Conservation (phyloP, 257 asterid genomes). For the Mentha longifolia region DNA sequence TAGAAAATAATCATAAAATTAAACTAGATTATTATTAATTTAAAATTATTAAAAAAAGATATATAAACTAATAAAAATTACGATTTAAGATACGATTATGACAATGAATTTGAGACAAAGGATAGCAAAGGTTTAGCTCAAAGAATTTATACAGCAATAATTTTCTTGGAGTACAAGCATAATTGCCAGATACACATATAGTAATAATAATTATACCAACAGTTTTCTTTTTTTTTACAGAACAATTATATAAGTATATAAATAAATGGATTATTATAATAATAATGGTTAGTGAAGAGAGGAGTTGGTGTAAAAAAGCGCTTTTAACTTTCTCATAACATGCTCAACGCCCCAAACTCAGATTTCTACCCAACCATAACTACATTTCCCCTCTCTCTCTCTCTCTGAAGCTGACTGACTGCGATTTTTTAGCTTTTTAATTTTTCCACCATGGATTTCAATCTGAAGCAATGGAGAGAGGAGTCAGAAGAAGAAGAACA, state of each 20-base stretch:
- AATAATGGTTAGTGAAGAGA: background rate
- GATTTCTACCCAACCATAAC: constrained; percentile 23
- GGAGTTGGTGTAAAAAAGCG: background rate
- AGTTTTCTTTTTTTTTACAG: background rate
- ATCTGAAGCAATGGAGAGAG: constrained; percentile 78
- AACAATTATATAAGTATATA: background rate
- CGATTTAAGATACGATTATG: no score
- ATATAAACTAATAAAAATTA: no score
- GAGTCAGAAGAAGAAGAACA: constrained; percentile 46
- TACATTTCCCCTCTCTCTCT: constrained; percentile 17
- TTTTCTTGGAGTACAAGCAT: background rate
- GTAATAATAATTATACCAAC: background rate
- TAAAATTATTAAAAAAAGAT: no score
- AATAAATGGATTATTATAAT: no score
- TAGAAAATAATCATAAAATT: no score
- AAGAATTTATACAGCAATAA: background rate
- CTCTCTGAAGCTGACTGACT: constrained; percentile 25
- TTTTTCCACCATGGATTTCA: constrained; percentile 58
- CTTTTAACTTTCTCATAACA: background rate
- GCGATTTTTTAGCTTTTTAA: background rate
- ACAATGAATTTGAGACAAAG: no score
- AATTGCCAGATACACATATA: background rate
- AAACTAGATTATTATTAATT: no score
- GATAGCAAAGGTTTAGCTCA: no score
- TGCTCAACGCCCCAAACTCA: constrained; percentile 24